These are phyloP conservation scores for Acidiella bohemica DNA, from an alignment of 495 filamentous ascomycete genomes.

Conservation along the genomic window DNA sequence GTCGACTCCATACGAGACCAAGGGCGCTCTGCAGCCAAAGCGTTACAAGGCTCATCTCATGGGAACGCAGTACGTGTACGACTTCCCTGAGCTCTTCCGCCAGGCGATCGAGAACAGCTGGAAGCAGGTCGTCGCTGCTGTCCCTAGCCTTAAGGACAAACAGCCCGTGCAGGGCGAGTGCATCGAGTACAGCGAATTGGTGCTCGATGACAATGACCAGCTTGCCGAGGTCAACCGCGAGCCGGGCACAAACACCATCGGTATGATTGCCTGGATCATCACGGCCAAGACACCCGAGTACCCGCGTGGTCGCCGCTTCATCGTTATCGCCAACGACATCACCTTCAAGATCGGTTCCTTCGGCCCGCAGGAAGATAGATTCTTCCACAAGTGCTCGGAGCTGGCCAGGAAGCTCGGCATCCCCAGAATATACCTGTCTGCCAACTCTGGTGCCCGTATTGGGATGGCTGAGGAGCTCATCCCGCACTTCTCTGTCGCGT, in stretches of 20 bases:
- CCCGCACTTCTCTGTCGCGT: conserved; percentile 89
- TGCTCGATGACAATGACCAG: conserved; percentile 86
- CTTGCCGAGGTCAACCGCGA: conserved; percentile 85
- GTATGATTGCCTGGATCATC: conserved; percentile 98
- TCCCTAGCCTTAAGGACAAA: conserved; percentile 59
- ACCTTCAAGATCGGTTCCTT: conserved; percentile 98
- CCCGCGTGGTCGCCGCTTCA: conserved; percentile 76
- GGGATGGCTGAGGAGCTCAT: conserved; percentile 95
- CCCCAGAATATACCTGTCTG: conserved; percentile 92
- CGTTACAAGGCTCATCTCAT: conserved; percentile 97
- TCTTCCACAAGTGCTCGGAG: conserved; percentile 98
- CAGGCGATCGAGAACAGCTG: conserved; percentile 96
- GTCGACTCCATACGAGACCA: conserved; percentile 85
- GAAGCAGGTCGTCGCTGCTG: conserved; percentile 55
- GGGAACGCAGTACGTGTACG: conserved; percentile 98
- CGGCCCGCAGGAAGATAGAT: conserved; percentile 87
- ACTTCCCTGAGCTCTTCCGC: conserved; percentile 98
- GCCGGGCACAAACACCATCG: conserved; percentile 84
- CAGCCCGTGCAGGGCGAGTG: conserved; percentile 78
- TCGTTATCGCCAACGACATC: conserved; percentile 97
- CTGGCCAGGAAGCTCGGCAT: conserved; percentile 85
- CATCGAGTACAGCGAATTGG: conserved; percentile 87
- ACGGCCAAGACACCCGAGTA: conserved; percentile 98
- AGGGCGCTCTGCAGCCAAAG: conserved; percentile 98
- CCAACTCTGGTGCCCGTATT: conserved; percentile 98